Conservation (phyloP, 148 eudicot genomes). For the Rhododendron simsii region DNA sequence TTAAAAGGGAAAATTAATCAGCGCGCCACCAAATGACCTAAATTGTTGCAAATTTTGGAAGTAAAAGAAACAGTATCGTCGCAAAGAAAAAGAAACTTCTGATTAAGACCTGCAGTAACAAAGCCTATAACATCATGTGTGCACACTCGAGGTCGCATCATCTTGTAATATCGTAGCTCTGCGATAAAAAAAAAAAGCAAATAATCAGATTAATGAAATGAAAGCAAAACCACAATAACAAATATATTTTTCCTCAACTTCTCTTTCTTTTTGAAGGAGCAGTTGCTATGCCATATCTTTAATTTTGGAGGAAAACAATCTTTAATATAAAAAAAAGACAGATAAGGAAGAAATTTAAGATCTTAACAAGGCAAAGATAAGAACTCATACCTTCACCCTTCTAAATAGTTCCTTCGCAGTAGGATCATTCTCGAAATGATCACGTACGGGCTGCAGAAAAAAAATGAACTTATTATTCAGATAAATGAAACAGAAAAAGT, state of each 20-base stretch:
- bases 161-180: constrained; percentile 31
- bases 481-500: not conserved
- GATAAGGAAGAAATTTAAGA: not conserved
- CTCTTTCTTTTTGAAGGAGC: not conserved
- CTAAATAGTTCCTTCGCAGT: constrained; percentile 63
- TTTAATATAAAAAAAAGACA: not conserved
- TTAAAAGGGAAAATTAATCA: no score
- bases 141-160: constrained; percentile 12
- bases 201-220: not conserved
- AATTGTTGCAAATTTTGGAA: not conserved
- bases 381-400: constrained; percentile 65
- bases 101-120: not conserved
- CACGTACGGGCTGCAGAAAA: constrained; percentile 73
- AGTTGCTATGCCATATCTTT: not conserved
- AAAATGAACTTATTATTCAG: not conserved
- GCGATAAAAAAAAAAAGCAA: not conserved
- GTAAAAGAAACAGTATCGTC: not conserved
- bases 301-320: not conserved
- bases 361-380: not conserved
- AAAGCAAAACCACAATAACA: not conserved
- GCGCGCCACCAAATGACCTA: not conserved
- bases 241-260: not conserved
- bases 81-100: not conserved
- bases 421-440: constrained; percentile 59
- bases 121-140: not conserved